Percentiles rank a stretch among this genome's conserved stretches.
These are phyloP conservation scores for Populus hybrid DNA, from an alignment of 441 rosid genomes.

Conservation along the genomic window DNA sequence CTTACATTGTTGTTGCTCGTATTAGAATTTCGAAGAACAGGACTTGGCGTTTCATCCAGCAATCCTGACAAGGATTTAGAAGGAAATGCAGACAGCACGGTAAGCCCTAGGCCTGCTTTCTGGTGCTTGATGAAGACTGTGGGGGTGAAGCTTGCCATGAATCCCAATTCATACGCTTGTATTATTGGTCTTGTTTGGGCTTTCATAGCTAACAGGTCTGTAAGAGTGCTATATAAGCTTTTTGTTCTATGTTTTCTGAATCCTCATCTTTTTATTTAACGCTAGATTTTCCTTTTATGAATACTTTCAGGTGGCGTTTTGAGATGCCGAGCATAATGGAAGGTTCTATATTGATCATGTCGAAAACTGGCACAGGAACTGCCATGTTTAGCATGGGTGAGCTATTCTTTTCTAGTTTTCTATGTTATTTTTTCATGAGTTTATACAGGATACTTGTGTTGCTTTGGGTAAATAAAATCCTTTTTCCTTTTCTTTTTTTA, in stretches of 20 bases:
- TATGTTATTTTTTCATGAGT: neutral
- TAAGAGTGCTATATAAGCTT: neutral
- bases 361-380: slow-evolving; percentile 88
- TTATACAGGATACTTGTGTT: neutral
- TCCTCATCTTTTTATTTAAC: neutral
- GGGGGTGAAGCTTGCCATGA: slow-evolving; percentile 63
- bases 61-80: slow-evolving; percentile 26
- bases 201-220: slow-evolving; percentile 67
- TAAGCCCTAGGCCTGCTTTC: slow-evolving; percentile 30
- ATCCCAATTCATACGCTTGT: slow-evolving; percentile 87
- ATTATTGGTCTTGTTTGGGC: slow-evolving; percentile 85
- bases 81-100: neutral
- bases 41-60: slow-evolving; percentile 19
- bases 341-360: slow-evolving; percentile 70
- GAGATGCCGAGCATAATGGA: slow-evolving; percentile 77
- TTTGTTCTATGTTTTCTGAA: neutral
- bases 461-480: too few relatives aligned
- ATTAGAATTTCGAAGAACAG: slow-evolving; percentile 57
- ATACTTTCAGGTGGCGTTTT: slow-evolving; percentile 59
- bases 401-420: neutral
- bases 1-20: slow-evolving; percentile 61
- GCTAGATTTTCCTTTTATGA: neutral
- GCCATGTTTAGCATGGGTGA: slow-evolving; percentile 97
- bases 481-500: too few relatives aligned
- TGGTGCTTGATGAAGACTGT: slow-evolving; percentile 61